Conservation (phyloP, 2,329 filamentous ascomycete species). For the Parascedosporium putredinis region DNA sequence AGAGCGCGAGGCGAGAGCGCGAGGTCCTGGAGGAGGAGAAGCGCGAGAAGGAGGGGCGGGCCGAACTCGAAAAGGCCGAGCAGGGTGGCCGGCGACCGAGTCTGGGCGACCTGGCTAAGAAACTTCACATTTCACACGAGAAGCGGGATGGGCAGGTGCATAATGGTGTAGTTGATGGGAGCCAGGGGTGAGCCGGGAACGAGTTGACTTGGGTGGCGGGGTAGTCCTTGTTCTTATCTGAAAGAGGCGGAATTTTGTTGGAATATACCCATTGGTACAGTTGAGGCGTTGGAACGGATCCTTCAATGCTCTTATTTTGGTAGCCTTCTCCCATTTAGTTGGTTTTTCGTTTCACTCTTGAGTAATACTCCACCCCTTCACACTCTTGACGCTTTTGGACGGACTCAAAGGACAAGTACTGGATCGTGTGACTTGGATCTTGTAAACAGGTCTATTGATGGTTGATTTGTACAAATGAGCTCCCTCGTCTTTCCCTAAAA, state of each 20-base stretch:
- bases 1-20: conserved; percentile 3
- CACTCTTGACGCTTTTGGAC: too few relatives aligned
- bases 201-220: neutral
- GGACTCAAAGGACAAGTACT: too few relatives aligned
- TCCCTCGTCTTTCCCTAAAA: neutral
- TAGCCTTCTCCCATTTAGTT: too few relatives aligned
- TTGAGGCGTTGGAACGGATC: neutral
- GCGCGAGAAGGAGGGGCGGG: neutral
- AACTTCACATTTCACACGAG: conserved; percentile 1
- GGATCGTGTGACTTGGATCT: too few relatives aligned
- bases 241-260: neutral
- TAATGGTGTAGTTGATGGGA: neutral
- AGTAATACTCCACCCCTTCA: too few relatives aligned
- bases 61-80: conserved; percentile 2
- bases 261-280: neutral
- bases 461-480: conserved; percentile 8
- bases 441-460: conserved; percentile 4
- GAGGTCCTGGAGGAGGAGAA: conserved; percentile 2
- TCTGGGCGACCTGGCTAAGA: neutral
- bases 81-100: neutral
- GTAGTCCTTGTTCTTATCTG: too few relatives aligned
- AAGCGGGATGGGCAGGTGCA: neutral
- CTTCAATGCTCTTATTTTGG: too few relatives aligned
- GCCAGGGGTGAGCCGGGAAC: too few relatives aligned
- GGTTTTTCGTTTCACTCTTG: too few relatives aligned